phyloP scores from a whole-genome alignment of 2,329 filamentous ascomycete genomes.

The Plectosphaerella sp. region DNA sequence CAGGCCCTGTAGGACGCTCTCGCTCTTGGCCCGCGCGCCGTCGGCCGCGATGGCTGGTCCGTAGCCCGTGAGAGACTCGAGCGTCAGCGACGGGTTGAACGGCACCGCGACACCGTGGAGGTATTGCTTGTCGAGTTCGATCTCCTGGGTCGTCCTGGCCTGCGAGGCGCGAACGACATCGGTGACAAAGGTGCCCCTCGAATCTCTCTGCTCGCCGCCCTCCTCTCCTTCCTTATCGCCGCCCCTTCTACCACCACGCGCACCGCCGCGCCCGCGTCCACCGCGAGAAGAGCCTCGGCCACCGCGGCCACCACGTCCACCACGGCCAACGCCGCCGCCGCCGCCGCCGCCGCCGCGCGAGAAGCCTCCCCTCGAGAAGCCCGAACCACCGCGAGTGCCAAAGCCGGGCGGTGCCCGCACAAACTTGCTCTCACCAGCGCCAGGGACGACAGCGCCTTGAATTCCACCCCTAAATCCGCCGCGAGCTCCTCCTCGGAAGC shows the following conservation, averaged over 20 bases:
- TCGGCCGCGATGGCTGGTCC: constrained; percentile 27
- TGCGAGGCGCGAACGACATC: constrained; percentile 7
- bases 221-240: background rate
- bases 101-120: constrained; percentile 12
- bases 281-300: constrained; percentile 12
- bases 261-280: constrained; percentile 6
- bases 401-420: constrained; percentile 9
- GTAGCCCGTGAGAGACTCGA: constrained; percentile 25
- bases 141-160: constrained; percentile 17
- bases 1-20: constrained; percentile 28
- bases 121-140: constrained; percentile 18
- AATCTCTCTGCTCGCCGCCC: constrained; percentile 5
- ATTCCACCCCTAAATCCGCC: background rate
- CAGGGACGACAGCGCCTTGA: background rate
- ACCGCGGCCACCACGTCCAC: constrained; percentile 14
- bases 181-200: constrained; percentile 6
- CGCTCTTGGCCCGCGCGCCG: constrained; percentile 14
- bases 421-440: constrained; percentile 2
- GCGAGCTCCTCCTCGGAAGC: constrained; percentile 14
- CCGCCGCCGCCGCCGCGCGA: constrained; percentile 15
- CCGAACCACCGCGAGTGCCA: background rate
- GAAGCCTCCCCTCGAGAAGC: background rate
- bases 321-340: constrained; percentile 9
- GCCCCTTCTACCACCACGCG: constrained; percentile 12
- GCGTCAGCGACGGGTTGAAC: constrained; percentile 29